Evolutionary conservation across 495 filamentous ascomycete genomes (phyloP), one percentile per base, ranked within the genome.

Genomic region (Annulohypoxylon stygium): DNA sequence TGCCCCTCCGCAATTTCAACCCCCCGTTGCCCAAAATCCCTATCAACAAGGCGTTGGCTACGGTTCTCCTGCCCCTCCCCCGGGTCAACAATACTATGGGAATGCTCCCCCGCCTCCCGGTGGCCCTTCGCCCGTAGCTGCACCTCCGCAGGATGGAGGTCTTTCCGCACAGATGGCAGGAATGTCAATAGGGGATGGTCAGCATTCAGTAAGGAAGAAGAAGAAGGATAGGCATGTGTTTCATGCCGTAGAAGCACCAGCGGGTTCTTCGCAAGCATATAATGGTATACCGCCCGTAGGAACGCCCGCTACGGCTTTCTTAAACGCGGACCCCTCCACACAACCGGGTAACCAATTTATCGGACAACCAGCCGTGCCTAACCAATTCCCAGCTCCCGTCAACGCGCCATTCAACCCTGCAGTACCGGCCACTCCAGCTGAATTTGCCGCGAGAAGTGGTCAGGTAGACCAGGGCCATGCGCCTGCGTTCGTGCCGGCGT

Each of bases 211-310:
- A 37, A 83, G 87, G 69, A 91, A 89, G 75, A 94, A 92, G 84
- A 99, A 98, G 88, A 97, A 97, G 86, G 90, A 97, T 74, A 86
- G 95, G 37, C 95, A 97, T 82, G 96, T 93, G 61, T 93, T 97
- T 81, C 96, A 99, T 79, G 88, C 90, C 30, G 88, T 99, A 45
- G 96, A 94, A 69, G 87, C 89, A 50, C 88, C 91, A 3, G 85
- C 84, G 34, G 86, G 84, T 71, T 84, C 87, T 67, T 88, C 93
- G 55, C 88, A 90, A 79, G 82, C 85, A 50, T 93, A 89, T 84
- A 91, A 88, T 80, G 88, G 83, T 61, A 86, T 90, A 67, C 87
- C 89, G n/a, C 87, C 88, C 36, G 85, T 86, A 48, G 85, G 84
- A 45, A 88, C 88, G 11, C 81, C 88, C 3, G 75, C 85, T 5